phyloP scores from a whole-genome alignment of 1,284 basidiomycete genomes.

The Cryptococcus sp. region DNA sequence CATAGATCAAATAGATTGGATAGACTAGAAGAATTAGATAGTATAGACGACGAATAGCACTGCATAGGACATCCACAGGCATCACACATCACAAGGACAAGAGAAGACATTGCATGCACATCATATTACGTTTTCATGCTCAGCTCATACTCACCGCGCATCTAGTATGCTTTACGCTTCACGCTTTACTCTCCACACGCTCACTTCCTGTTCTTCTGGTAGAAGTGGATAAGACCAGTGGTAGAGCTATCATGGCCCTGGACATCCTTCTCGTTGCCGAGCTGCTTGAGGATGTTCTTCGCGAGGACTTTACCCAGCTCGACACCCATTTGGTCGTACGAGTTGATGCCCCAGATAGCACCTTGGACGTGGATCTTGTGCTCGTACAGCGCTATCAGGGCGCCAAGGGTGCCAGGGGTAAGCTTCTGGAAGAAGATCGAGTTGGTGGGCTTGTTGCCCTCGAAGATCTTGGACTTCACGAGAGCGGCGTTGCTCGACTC shows the following conservation, averaged over 20 bases:
- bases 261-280: slow-evolving; percentile 78
- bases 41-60: background rate
- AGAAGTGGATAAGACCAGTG: slow-evolving; percentile 89
- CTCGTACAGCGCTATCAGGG: slow-evolving; percentile 60
- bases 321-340: slow-evolving; percentile 77
- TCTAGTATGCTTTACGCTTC: background rate
- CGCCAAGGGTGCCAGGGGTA: slow-evolving; percentile 84
- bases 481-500: slow-evolving; percentile 76
- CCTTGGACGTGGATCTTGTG: slow-evolving; percentile 99
- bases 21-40: too few relatives aligned
- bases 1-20: background rate
- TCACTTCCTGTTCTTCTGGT: slow-evolving; percentile 72
- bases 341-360: slow-evolving; percentile 97
- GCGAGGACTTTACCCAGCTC: slow-evolving; percentile 96
- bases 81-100: background rate
- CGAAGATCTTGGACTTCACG: slow-evolving; percentile 96
- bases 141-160: background rate
- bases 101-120: slow-evolving; percentile 2
- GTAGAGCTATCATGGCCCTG: slow-evolving; percentile 93
- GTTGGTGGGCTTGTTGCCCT: slow-evolving; percentile 96
- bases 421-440: slow-evolving; percentile 91
- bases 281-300: slow-evolving; percentile 89
- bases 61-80: background rate
- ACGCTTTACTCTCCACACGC: background rate
- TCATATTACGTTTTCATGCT: background rate